Percentiles rank a stretch among this genome's conserved stretches.
These are phyloP conservation scores for Globisporangium sylvaticum DNA, from an alignment of 352 stramenopile species.

Conservation along the genomic window DNA sequence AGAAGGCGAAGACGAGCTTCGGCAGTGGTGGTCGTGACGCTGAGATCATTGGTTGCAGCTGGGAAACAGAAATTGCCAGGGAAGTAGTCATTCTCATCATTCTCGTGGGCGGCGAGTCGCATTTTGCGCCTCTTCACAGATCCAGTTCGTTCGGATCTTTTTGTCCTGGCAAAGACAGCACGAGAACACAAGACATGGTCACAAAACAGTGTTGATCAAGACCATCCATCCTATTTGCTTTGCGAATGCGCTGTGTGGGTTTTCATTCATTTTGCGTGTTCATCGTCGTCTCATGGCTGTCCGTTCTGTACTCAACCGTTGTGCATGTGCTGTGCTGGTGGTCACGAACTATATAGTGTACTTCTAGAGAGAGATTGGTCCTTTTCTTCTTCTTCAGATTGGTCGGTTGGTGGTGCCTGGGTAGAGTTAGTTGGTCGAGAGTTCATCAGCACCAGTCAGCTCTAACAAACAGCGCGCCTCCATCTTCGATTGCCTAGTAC, in stretches of 20 bases:
- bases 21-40: no score
- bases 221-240: no score
- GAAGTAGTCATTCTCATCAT: no score
- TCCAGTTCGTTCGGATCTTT: no score
- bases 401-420: not conserved
- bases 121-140: no score
- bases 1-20: no score
- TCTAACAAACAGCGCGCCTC: not conserved
- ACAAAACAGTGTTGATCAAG: no score
- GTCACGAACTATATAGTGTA: constrained; percentile 8
- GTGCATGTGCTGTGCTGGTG: not conserved
- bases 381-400: not conserved
- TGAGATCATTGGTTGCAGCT: not conserved
- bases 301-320: not conserved
- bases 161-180: no score
- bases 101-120: no score
- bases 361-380: constrained; percentile 6
- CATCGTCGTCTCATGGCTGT: not conserved
- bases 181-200: no score
- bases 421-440: not conserved
- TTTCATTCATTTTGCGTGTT: not conserved
- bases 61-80: not conserved
- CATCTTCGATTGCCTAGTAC: constrained; percentile 36
- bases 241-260: not conserved
- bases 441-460: not conserved